Evolutionary conservation across 2,329 filamentous ascomycete genomes (phyloP), one percentile per base, ranked within the genome.

Genomic region (Fusarium nanum): DNA sequence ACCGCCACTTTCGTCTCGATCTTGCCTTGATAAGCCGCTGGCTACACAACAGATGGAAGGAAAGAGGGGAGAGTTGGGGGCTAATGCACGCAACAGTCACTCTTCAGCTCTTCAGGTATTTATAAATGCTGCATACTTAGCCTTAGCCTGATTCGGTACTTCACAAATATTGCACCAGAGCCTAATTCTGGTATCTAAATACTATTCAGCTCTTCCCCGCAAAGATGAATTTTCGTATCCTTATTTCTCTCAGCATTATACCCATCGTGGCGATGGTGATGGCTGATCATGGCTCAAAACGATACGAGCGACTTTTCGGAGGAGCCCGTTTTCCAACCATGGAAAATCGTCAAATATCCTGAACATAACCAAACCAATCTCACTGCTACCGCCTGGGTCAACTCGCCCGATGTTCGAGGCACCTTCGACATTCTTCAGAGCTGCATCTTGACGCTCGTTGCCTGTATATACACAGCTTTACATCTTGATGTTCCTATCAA

Each of bases 391-490:
- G 27, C 32, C 25, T 60, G 54, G 54, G 32, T 59, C 3, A 11
- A 60, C 28, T 60, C 59, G 6, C 56, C 56, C 16, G 25, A 45
- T 14, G 18, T 61, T 23, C 45, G 45, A 13, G 56, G 45, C 2
- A 61, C 56, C 6, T 41, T 68, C 3, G 59, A 60, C n/a, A 77
- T 82, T 25, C 54, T 82, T 3, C 76, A 75, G 62, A 77, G 74
- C 16, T 82, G 80, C 52, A 47, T 78, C 4, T 42, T 79, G 5
- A 79, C 80, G 4, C 67, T 82, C 0, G 53, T 75, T 5, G 70
- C 80, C 1, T 82, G 79, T 64, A 77, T 80, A 9, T 81, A 77
- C 65, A 76, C 77, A 6, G 78, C 78, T 3, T 56, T 83, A 5
- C 79, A 82, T 56, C 70, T 81, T 6, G 81, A 82, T 44, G 72